These are phyloP conservation scores for Claviceps purpurea DNA, from an alignment of 2,329 filamentous ascomycete genomes.

Conservation along the genomic window DNA sequence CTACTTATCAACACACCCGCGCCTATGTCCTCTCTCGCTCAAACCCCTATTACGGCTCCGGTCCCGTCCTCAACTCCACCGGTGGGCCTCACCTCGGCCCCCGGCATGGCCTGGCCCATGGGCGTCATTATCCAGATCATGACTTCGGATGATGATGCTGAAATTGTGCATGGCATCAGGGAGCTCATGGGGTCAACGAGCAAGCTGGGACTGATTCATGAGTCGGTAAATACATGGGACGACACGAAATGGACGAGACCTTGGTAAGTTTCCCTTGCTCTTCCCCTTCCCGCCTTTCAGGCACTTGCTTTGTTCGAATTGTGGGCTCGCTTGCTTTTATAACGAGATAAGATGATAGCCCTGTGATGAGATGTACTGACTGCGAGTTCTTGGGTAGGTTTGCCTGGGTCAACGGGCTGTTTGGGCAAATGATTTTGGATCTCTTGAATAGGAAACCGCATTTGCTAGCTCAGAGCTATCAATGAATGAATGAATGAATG, in stretches of 20 bases:
- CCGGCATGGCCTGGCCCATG: slow-evolving; percentile 80
- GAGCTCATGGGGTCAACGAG: slow-evolving; percentile 56
- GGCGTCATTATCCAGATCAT: slow-evolving; percentile 65
- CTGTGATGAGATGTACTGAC: not conserved
- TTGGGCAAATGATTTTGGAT: slow-evolving; percentile 69
- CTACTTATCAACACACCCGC: slow-evolving; percentile 59
- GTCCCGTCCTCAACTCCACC: slow-evolving; percentile 35
- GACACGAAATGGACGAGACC: slow-evolving; percentile 21
- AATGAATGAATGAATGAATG: slow-evolving; percentile 19
- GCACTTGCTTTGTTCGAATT: not conserved
- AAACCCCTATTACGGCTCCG: slow-evolving; percentile 59
- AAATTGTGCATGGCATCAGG: slow-evolving; percentile 54
- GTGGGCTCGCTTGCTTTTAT: not conserved
- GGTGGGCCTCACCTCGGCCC: slow-evolving; percentile 41
- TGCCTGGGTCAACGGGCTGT: slow-evolving; percentile 81
- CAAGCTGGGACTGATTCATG: slow-evolving; percentile 65
- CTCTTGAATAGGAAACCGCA: slow-evolving; percentile 60
- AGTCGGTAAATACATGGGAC: slow-evolving; percentile 31
- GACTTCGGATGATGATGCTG: slow-evolving; percentile 61
- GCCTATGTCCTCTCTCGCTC: slow-evolving; percentile 57
- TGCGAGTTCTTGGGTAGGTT: slow-evolving; percentile 42
- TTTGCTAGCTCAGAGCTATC: slow-evolving; percentile 39
- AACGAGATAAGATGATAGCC: not conserved
- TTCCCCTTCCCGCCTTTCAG: not conserved
- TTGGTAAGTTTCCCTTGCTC: slow-evolving; percentile 15